These are phyloP conservation scores for Dendrobium huoshanense DNA, from an alignment of 106 monocot genomes.

Conservation along the genomic window DNA sequence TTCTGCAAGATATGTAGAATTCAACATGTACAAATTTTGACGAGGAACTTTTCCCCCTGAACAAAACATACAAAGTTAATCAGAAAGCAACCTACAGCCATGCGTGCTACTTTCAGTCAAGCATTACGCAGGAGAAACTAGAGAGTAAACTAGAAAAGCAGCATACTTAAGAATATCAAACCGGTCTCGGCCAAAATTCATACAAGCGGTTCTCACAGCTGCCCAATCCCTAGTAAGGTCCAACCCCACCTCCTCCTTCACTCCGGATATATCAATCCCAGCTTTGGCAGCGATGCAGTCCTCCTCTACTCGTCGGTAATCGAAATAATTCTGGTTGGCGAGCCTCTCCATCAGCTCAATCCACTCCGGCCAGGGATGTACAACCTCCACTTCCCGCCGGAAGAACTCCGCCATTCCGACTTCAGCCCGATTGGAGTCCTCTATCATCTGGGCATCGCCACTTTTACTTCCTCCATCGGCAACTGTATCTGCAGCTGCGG, in stretches of 20 bases:
- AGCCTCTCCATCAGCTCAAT: conserved; percentile 85
- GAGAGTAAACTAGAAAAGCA: neutral
- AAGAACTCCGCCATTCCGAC: conserved; percentile 1
- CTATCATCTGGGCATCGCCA: neutral
- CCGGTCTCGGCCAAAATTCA: conserved; percentile 87
- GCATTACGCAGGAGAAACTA: neutral
- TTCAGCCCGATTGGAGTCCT: neutral
- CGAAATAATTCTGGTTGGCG: conserved; percentile 76
- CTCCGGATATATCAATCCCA: conserved; percentile 40
- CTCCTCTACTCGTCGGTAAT: conserved; percentile 30
- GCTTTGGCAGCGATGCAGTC: conserved; percentile 27
- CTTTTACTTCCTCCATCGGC: neutral
- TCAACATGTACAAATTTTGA: neutral
- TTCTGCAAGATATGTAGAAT: neutral
- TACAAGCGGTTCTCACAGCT: conserved; percentile 66
- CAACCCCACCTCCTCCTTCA: conserved; percentile 36
- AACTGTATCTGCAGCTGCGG: neutral
- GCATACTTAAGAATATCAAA: conserved; percentile 80
- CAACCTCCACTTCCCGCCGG: conserved; percentile 61
- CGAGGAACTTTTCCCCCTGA: neutral
- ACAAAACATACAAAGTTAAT: neutral
- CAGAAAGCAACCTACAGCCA: neutral
- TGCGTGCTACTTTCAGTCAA: neutral
- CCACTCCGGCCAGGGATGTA: conserved; percentile 99
- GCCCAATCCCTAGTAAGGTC: conserved; percentile 84